These are phyloP conservation scores for Elongisporangium prolatum DNA, from an alignment of 352 stramenopile genomes.

Conservation along the genomic window DNA sequence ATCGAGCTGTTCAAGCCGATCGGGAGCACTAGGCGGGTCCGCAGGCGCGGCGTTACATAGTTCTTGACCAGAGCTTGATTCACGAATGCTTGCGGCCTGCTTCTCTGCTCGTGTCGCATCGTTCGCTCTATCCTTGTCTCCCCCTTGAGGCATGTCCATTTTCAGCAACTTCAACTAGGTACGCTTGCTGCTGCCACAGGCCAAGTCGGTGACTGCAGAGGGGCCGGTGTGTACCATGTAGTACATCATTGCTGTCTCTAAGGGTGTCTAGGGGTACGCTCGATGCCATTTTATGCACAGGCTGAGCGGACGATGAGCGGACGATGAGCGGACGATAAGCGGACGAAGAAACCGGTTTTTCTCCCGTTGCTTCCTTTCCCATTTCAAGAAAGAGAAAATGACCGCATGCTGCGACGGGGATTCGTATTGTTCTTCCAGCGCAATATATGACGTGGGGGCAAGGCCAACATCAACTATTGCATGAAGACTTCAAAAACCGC, in stretches of 20 bases:
- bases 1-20: background rate
- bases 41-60: background rate
- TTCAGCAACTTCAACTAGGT: background rate
- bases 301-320: no score
- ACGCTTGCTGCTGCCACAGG: background rate
- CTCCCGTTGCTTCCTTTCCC: no score
- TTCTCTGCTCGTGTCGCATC: background rate
- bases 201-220: background rate
- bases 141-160: background rate
- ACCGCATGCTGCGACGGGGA: no score
- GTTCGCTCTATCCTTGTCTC: background rate
- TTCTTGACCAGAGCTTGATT: background rate
- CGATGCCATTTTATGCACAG: no score
- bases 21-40: background rate
- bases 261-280: no score
- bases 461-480: no score
- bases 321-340: no score
- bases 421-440: no score
- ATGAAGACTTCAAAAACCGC: no score
- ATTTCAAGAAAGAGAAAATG: no score
- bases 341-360: no score
- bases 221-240: background rate
- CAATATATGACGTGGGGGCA: no score
- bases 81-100: background rate
- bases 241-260: background rate